phyloP scores from a whole-genome alignment of 305 asterid genomes.

The Fraxinus albicans region DNA sequence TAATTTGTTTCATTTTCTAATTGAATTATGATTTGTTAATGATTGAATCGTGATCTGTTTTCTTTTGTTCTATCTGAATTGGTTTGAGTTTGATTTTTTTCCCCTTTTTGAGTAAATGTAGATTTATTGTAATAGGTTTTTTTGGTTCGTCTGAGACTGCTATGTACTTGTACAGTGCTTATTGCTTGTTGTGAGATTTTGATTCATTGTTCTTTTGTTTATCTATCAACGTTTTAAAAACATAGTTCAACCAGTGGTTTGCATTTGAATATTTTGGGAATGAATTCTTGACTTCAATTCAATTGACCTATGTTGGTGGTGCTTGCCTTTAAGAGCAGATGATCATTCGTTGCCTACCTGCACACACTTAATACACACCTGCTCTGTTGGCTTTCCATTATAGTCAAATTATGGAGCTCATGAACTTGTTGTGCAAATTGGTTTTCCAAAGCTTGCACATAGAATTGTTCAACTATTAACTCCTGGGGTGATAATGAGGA shows the following conservation, averaged over 20 bases:
- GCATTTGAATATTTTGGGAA: background rate
- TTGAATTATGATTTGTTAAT: background rate
- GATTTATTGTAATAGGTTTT: background rate
- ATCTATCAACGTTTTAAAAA: background rate
- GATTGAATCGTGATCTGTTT: background rate
- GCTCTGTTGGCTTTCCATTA: too few relatives aligned
- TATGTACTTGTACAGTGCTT: background rate
- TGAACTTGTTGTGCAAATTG: too few relatives aligned
- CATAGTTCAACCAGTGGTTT: background rate
- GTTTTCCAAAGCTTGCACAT: too few relatives aligned
- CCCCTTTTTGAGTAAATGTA: background rate
- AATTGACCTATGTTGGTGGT: background rate
- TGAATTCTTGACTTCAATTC: background rate
- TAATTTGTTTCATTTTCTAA: slow-evolving; percentile 7
- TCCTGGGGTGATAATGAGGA: too few relatives aligned
- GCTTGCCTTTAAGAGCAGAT: background rate
- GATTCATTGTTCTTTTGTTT: background rate
- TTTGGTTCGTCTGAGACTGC: too few relatives aligned
- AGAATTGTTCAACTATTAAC: too few relatives aligned
- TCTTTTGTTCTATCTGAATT: background rate
- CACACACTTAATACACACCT: too few relatives aligned
- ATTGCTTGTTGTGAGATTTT: background rate
- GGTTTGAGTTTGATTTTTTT: background rate
- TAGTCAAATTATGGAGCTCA: too few relatives aligned
- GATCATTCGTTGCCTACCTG: background rate